Base-by-base conservation (phyloP, 306 rosid genomes). In the Luffa acutangula region DNA sequence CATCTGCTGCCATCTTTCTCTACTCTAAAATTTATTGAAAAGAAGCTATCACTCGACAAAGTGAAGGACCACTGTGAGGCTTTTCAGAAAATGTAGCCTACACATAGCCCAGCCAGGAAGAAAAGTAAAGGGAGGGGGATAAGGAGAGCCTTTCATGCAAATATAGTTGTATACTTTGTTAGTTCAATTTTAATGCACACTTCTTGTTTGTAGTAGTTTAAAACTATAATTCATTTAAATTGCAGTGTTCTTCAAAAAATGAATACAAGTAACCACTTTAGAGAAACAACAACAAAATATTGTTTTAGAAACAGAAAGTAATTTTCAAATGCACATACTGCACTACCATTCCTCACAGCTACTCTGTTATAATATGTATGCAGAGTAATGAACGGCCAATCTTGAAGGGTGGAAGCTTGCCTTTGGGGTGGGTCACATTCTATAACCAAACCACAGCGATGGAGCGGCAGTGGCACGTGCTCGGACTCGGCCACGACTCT, bases 401-500 rank as follows among this genome's bases (percentile, higher is more conserved):
- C 86, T 91, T 87, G 89, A 81, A 79, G 72, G 84, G 79, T 17
- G 99, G 96, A 81, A 91, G 90, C 82, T 89, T 91, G 82, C 97
- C 98, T 73, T 53, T 96, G 66, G 99, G 97, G 66, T 96, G 99
- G 99, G 80, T 88, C 78, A 91, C 98, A 73, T 96, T 96, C 84
- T 91, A 90, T 81, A 87, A 89, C 85, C 91, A 86, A 78, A 86
- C 89, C 0, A 77, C 57, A 82, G 70, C 88, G 74, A 81, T 96
- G 91, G 94, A 93, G 84, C 82, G 89, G 86, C 87, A 82, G 83
- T 93, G 99, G 99, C 98, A 91, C 41, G 49, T 84, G 80, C 90
- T 89, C 9, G 99, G 99, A 78, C 93, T 96, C 57, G 98, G 98
- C 84, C 86, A 87, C 45, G 86, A 93, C 77, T 79, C 89, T 0